phyloP scores from a whole-genome alignment of 2,329 filamentous ascomycete species.

The Ceratocystis colombiana region DNA sequence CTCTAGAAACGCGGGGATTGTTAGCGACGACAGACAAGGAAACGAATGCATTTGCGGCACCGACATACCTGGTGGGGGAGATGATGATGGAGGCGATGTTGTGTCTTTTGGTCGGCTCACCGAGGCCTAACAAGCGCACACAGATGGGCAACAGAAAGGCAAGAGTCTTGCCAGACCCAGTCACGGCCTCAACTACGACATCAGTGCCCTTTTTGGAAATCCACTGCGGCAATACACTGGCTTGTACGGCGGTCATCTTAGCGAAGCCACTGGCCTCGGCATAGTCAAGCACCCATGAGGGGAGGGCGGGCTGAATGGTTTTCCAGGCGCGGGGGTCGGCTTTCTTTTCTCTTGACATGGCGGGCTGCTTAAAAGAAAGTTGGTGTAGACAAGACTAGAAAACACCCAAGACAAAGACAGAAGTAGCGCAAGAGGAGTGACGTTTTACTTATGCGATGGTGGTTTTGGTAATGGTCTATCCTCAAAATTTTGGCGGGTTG shows the following conservation, averaged over 20 bases:
- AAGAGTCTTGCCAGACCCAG: slow-evolving; percentile 82
- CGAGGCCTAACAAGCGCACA: slow-evolving; percentile 67
- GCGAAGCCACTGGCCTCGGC: slow-evolving; percentile 74
- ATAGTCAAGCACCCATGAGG: slow-evolving; percentile 71
- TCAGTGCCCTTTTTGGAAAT: slow-evolving; percentile 66
- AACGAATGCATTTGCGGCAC: background rate
- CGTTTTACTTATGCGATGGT: background rate
- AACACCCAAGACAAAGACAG: background rate
- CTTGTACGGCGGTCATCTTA: slow-evolving; percentile 90
- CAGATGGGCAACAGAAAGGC: slow-evolving; percentile 76
- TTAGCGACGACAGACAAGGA: background rate
- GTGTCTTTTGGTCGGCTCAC: slow-evolving; percentile 77
- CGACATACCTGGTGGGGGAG: slow-evolving; percentile 51
- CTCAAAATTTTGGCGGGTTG: slow-evolving; percentile 24
- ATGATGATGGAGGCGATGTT: slow-evolving; percentile 87
- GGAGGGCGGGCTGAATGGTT: slow-evolving; percentile 34
- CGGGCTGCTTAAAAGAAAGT: no score
- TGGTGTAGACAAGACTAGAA: background rate
- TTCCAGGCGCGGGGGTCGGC: slow-evolving; percentile 40
- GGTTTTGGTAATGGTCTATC: slow-evolving; percentile 5
- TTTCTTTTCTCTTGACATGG: slow-evolving; percentile 31
- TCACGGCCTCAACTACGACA: slow-evolving; percentile 86
- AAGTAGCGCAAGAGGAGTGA: background rate
- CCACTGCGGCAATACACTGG: slow-evolving; percentile 79
- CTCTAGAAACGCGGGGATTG: slow-evolving; percentile 43